These are phyloP conservation scores for Penicillium aurantiogriseum DNA, from an alignment of 2,329 filamentous ascomycete species.

Conservation along the genomic window DNA sequence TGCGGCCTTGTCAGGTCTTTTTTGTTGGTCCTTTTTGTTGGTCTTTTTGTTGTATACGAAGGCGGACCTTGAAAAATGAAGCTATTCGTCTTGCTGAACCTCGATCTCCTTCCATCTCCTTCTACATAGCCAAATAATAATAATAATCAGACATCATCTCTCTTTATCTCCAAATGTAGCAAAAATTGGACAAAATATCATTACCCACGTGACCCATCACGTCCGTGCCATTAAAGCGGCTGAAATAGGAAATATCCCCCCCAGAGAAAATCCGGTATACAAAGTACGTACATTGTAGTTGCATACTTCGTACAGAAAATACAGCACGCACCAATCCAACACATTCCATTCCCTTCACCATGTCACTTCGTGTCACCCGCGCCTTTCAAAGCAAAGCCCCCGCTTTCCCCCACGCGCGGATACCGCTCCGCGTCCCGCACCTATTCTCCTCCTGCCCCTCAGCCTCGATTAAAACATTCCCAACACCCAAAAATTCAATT, in stretches of 20 bases:
- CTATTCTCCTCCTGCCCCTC: neutral
- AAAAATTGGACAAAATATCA: neutral
- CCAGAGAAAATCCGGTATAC: neutral
- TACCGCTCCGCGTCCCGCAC: conserved; percentile 11
- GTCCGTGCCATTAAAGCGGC: neutral
- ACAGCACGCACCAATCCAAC: neutral
- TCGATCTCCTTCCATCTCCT: neutral
- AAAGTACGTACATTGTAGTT: neutral
- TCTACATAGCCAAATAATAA: neutral
- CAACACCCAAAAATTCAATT: neutral
- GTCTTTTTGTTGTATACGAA: too few relatives aligned
- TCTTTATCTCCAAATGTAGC: neutral
- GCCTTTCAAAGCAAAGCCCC: conserved; percentile 10
- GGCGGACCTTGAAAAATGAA: neutral
- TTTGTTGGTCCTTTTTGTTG: too few relatives aligned
- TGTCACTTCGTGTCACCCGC: conserved; percentile 1
- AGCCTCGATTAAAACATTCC: neutral
- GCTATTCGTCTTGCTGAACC: neutral
- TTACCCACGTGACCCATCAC: neutral
- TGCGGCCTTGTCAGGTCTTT: too few relatives aligned
- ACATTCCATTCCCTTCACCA: neutral
- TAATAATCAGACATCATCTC: neutral
- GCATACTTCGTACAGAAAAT: neutral
- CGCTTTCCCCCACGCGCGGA: conserved; percentile 25
- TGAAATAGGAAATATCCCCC: neutral